These are phyloP conservation scores for Hyaloscypha variabilis DNA, from an alignment of 495 filamentous ascomycete genomes.

Conservation along the genomic window DNA sequence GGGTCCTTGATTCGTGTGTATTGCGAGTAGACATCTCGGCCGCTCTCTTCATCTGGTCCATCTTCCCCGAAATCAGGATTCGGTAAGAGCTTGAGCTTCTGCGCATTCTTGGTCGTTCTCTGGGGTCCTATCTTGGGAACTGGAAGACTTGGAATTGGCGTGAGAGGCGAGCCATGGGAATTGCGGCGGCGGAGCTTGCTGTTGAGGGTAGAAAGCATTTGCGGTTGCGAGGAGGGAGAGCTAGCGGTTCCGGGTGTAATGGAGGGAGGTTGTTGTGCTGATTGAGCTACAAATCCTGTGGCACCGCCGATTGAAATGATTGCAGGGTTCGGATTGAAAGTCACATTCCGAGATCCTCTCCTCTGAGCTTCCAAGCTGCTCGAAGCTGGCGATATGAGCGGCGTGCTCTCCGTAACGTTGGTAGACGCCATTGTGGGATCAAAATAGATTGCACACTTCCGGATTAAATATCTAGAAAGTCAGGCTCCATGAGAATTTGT, in stretches of 20 bases:
- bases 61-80: conserved; percentile 84
- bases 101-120: conserved; percentile 88
- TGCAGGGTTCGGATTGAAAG: conserved; percentile 69
- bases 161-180: conserved; percentile 70
- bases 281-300: conserved; percentile 33
- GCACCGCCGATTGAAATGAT: conserved; percentile 57
- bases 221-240: conserved; percentile 52
- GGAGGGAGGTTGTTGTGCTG: conserved; percentile 41
- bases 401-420: conserved; percentile 17
- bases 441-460: background rate
- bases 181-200: conserved; percentile 85
- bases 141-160: conserved; percentile 42
- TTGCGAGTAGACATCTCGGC: conserved; percentile 94
- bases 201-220: conserved; percentile 79
- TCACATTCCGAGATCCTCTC: conserved; percentile 55
- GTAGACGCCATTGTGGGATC: conserved; percentile 22
- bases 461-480: background rate
- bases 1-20: conserved; percentile 93
- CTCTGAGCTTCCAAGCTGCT: conserved; percentile 13
- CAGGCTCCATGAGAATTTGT: background rate
- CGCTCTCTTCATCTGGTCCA: conserved; percentile 80
- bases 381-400: conserved; percentile 18
- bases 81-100: conserved; percentile 94
- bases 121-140: conserved; percentile 90
- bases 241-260: conserved; percentile 42